These are phyloP conservation scores for Monosporascus sp. DNA, from an alignment of 2,329 filamentous ascomycete species.

Conservation along the genomic window DNA sequence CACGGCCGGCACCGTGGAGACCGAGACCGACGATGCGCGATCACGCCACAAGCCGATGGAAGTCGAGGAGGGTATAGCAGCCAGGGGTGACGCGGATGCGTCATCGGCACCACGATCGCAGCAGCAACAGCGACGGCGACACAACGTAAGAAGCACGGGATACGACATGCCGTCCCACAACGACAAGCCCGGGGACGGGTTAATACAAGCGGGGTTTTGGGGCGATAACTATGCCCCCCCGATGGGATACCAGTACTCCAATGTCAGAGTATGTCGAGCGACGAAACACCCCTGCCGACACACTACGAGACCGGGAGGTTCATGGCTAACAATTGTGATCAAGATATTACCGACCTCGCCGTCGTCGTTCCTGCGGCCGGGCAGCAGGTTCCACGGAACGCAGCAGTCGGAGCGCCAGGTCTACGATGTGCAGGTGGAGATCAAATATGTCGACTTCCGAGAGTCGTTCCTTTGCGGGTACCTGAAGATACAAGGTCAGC, in stretches of 20 bases:
- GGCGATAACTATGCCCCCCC: conserved; percentile 29
- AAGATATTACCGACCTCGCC: conserved; percentile 74
- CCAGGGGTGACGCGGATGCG: conserved; percentile 6
- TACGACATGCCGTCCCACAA: conserved; percentile 15
- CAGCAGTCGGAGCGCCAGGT: conserved; percentile 90
- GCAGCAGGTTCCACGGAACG: conserved; percentile 83
- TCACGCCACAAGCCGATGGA: conserved; percentile 17
- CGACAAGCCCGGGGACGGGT: conserved; percentile 17
- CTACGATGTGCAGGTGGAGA: conserved; percentile 94
- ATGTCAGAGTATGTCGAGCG: conserved; percentile 43
- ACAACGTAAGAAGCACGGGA: conserved; percentile 4
- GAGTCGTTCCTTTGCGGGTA: conserved; percentile 96
- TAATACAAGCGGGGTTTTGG: conserved; percentile 6
- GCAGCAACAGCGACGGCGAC: background rate
- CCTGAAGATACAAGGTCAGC: conserved; percentile 83
- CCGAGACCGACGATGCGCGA: conserved; percentile 1
- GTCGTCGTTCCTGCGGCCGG: conserved; percentile 80
- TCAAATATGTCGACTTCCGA: conserved; percentile 91
- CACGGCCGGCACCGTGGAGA: background rate
- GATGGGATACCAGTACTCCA: conserved; percentile 50
- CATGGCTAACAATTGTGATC: background rate
- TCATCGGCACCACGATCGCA: conserved; percentile 4
- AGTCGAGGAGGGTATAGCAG: conserved; percentile 12
- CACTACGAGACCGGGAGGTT: background rate
- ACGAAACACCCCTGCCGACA: too few species aligned